Evolutionary conservation across 2,329 filamentous ascomycete genomes (phyloP).

Genomic region (Neonectria faginata): DNA sequence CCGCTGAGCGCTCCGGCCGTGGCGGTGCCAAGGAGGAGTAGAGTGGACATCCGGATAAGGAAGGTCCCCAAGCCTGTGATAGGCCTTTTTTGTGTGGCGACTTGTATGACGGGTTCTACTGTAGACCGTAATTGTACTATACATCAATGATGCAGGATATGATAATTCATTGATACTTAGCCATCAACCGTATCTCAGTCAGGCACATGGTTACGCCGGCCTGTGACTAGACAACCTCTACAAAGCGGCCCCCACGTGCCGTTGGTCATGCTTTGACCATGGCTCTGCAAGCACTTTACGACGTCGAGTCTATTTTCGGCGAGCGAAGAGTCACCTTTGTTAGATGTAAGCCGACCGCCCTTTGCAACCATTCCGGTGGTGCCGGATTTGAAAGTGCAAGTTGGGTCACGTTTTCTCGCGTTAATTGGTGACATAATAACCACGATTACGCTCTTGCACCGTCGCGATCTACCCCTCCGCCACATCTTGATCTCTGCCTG

Average conservation of each 20-base stretch:
- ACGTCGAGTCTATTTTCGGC: not conserved
- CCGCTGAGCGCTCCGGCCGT: slow-evolving; percentile 79
- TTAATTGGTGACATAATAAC: slow-evolving; percentile 48
- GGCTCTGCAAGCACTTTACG: no score
- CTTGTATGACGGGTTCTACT: slow-evolving; percentile 22
- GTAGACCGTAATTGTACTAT: slow-evolving; percentile 38
- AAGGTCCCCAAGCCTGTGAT: slow-evolving; percentile 18
- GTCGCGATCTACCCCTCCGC: slow-evolving; percentile 47
- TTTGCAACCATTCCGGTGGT: not conserved
- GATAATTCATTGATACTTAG: slow-evolving; percentile 13
- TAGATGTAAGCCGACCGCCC: not conserved
- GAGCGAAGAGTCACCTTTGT: not conserved
- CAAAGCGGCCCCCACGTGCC: not conserved
- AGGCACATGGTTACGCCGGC: not conserved
- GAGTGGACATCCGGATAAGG: slow-evolving; percentile 30
- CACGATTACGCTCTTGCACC: slow-evolving; percentile 24
- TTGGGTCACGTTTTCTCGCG: slow-evolving; percentile 49
- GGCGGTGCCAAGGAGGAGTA: slow-evolving; percentile 81
- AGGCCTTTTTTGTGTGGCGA: slow-evolving; percentile 15
- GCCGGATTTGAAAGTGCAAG: slow-evolving; percentile 8
- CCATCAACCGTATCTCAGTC: not conserved
- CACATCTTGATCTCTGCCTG: slow-evolving; percentile 30
- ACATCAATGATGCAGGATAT: slow-evolving; percentile 20
- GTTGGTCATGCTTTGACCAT: not conserved
- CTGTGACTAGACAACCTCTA: not conserved